Conservation (phyloP, 2,329 filamentous ascomycete genomes). For the Botryotinia calthae region DNA sequence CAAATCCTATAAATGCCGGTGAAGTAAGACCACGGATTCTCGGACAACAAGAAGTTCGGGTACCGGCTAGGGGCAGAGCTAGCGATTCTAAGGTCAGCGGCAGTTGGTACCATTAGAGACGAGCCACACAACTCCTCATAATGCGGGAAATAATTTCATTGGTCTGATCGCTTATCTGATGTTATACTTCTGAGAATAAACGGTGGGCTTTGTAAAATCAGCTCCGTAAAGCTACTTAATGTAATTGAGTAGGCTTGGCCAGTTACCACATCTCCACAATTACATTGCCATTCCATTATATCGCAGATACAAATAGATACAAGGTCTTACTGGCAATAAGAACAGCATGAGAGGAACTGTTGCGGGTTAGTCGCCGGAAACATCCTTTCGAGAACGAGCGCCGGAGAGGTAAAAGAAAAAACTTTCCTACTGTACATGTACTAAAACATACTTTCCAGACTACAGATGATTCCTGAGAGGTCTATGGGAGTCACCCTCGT, state of each 20-base stretch:
- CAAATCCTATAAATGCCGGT: neutral
- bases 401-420: neutral
- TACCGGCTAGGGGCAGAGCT: neutral
- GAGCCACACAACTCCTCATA: neutral
- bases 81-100: neutral
- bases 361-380: neutral
- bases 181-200: neutral
- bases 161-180: neutral
- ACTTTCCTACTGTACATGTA: neutral
- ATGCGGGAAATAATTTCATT: neutral
- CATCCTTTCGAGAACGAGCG: neutral
- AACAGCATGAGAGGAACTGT: neutral
- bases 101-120: neutral
- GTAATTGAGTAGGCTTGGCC: neutral
- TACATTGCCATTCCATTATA: neutral
- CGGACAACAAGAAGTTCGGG: neutral
- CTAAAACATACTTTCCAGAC: neutral
- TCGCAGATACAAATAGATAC: neutral
- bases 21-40: neutral
- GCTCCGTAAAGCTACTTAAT: neutral
- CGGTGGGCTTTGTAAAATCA: neutral
- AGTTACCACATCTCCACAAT: neutral
- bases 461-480: neutral
- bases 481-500: neutral
- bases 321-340: neutral